phyloP scores from a whole-genome alignment of 1,284 basidiomycete species.

The Austroboletus novae-zelandiae region DNA sequence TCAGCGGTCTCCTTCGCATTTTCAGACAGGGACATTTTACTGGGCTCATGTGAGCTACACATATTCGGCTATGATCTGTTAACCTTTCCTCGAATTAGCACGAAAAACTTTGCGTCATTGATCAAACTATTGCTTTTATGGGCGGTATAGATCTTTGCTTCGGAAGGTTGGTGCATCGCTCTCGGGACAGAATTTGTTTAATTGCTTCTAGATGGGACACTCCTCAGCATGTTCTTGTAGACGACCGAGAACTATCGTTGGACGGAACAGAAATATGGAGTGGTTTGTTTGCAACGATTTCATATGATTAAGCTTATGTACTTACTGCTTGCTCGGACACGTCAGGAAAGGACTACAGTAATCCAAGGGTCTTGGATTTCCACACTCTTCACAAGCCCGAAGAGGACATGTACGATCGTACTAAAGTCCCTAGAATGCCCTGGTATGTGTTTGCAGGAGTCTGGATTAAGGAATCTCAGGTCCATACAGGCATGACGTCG shows the following conservation, averaged over 20 bases:
- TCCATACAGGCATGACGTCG: slow-evolving; percentile 85
- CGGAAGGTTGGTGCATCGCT: slow-evolving; percentile 56
- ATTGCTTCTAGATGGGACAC: slow-evolving; percentile 82
- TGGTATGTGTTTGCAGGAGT: slow-evolving; percentile 57
- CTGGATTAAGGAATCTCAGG: neutral
- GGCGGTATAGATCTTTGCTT: slow-evolving; percentile 95
- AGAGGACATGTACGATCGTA: slow-evolving; percentile 92
- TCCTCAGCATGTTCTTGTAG: slow-evolving; percentile 86
- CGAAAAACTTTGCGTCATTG: slow-evolving; percentile 97
- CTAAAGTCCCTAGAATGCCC: slow-evolving; percentile 91
- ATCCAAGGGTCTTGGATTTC: slow-evolving; percentile 89
- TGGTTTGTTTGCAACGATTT: slow-evolving; percentile 40
- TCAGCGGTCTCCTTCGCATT: slow-evolving; percentile 96
- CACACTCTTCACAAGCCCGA: slow-evolving; percentile 86
- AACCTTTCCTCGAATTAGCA: slow-evolving; percentile 53
- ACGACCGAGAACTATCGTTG: slow-evolving; percentile 67
- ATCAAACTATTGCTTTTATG: slow-evolving; percentile 98
- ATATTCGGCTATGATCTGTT: neutral
- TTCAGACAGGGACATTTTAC: slow-evolving; percentile 96
- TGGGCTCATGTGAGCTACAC: slow-evolving; percentile 84
- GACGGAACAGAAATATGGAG: slow-evolving; percentile 82
- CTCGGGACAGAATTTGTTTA: neutral
- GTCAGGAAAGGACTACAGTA: slow-evolving; percentile 88
- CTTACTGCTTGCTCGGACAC: slow-evolving; percentile 3
- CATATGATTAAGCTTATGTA: neutral